These are phyloP conservation scores for Fusarium solani-melongenae DNA, from an alignment of 2,329 filamentous ascomycete genomes.

Conservation along the genomic window DNA sequence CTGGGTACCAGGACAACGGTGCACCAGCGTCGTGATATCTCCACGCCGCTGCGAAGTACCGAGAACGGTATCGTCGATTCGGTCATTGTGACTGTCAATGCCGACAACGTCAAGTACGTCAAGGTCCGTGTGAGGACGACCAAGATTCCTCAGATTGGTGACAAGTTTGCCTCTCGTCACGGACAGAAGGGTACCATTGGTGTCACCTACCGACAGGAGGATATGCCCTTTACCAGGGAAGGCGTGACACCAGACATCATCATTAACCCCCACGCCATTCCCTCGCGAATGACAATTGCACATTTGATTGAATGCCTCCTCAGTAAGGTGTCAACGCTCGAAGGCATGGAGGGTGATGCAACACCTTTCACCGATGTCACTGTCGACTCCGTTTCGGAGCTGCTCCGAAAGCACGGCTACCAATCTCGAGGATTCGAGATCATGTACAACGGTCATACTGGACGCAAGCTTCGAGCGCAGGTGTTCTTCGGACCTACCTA, in stretches of 20 bases:
- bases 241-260: conserved; percentile 95
- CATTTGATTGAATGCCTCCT: conserved; percentile 99
- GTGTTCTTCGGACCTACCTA: conserved; percentile 98
- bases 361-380: conserved; percentile 99
- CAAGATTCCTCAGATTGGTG: conserved; percentile 97
- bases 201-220: conserved; percentile 96
- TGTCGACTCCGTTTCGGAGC: conserved; percentile 88
- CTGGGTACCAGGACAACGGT: conserved; percentile 89
- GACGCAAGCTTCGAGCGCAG: conserved; percentile 90
- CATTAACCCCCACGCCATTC: conserved; percentile 99
- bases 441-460: conserved; percentile 99
- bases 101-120: conserved; percentile 93
- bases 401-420: conserved; percentile 90
- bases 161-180: conserved; percentile 99
- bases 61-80: conserved; percentile 97
- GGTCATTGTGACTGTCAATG: conserved; percentile 93
- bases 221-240: conserved; percentile 97
- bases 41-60: conserved; percentile 91
- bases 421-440: conserved; percentile 97
- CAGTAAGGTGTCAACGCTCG: conserved; percentile 92
- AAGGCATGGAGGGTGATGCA: conserved; percentile 95
- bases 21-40: conserved; percentile 95
- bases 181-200: conserved; percentile 99
- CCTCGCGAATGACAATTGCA: conserved; percentile 99
- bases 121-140: conserved; percentile 98